A percentile compares a stretch with the other conserved stretches of the same genome.
phyloP scores from a whole-genome alignment of 2,329 filamentous ascomycete species.

The Clarireedia paspali region DNA sequence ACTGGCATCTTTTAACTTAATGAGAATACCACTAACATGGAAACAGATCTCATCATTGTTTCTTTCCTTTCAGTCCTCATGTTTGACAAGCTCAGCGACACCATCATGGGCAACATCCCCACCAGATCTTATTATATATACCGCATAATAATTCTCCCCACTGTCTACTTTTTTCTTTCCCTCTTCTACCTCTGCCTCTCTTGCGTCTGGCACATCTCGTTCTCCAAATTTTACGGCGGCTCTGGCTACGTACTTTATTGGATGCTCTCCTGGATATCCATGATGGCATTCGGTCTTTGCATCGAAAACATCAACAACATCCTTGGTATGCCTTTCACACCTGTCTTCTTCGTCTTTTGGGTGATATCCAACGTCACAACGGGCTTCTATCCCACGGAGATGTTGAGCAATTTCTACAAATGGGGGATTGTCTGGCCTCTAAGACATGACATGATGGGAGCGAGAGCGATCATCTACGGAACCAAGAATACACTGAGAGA shows the following conservation, averaged over 20 bases:
- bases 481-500: conserved; percentile 14
- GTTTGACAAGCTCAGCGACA: conserved; percentile 15
- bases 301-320: conserved; percentile 17
- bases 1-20: not conserved
- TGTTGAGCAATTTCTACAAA: conserved; percentile 15
- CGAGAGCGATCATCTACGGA: conserved; percentile 13
- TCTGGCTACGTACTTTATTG: conserved; percentile 17
- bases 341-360: conserved; percentile 19
- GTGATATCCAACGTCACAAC: conserved; percentile 17
- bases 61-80: conserved; percentile 18
- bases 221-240: conserved; percentile 12
- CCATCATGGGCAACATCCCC: conserved; percentile 16
- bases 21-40: not conserved
- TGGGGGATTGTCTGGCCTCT: conserved; percentile 16
- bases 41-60: conserved; percentile 15
- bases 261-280: conserved; percentile 17
- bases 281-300: conserved; percentile 17
- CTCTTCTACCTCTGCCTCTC: conserved; percentile 14
- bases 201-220: conserved; percentile 15
- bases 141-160: conserved; percentile 10
- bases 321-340: conserved; percentile 15
- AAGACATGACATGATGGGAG: conserved; percentile 15
- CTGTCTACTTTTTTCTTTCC: conserved; percentile 14
- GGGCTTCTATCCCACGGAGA: conserved; percentile 15
- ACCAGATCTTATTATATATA: conserved; percentile 12